Evolutionary conservation across 306 rosid genomes (phyloP).

Genomic region (Crotalaria pallida): DNA sequence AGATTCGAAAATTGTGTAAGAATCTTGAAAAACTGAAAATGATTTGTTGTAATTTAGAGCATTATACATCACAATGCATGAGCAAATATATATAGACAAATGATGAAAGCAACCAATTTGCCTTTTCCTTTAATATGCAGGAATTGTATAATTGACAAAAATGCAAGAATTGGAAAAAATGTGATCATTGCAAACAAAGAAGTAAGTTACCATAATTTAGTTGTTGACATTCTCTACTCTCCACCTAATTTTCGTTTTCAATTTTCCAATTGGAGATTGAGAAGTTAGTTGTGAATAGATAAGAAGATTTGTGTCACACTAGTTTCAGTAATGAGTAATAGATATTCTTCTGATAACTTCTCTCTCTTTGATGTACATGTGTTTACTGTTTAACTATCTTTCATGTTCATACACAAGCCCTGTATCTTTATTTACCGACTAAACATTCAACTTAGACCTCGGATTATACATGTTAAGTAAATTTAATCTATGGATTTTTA

Average conservation of each 20-base stretch:
- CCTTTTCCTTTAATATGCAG: conserved; percentile 19
- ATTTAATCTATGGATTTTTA: not conserved
- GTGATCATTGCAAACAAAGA: conserved; percentile 47
- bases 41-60: not conserved
- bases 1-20: conserved; percentile 42
- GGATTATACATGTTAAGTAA: not conserved
- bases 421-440: not conserved
- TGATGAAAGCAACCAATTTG: not conserved
- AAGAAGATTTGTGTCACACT: not conserved
- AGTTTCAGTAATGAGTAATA: not conserved
- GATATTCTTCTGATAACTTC: not conserved
- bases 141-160: conserved; percentile 52
- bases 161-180: conserved; percentile 46
- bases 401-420: not conserved
- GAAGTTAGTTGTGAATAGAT: not conserved
- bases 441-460: not conserved
- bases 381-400: not conserved
- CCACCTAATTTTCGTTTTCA: not conserved
- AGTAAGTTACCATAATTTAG: conserved; percentile 29
- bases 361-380: not conserved
- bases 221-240: not conserved
- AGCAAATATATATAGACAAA: not conserved
- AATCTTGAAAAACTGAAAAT: conserved; percentile 10
- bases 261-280: not conserved
- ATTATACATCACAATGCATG: not conserved